Percentiles rank a stretch among this genome's conserved stretches.
Conservation (phyloP, 1,139 yeast genomes). For the Kurtzmaniella natalensis region DNA sequence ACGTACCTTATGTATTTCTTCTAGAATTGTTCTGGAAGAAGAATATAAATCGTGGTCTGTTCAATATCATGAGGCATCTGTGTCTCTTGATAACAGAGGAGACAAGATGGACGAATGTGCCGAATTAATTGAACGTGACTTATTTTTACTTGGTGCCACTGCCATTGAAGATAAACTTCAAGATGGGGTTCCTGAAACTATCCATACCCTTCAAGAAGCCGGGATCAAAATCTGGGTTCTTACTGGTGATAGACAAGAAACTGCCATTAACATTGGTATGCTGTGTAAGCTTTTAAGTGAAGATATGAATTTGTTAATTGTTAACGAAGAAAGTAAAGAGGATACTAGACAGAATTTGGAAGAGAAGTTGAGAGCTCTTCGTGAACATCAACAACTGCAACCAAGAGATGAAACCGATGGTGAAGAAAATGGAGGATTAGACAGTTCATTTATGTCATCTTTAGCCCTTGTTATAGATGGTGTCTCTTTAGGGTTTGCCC, state of each 20-base stretch:
- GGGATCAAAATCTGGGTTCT: slow-evolving; percentile 97
- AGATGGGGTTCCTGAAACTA: slow-evolving; percentile 98
- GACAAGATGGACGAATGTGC: slow-evolving; percentile 66
- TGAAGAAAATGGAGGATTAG: slow-evolving; percentile 50
- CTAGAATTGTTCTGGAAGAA: slow-evolving; percentile 70
- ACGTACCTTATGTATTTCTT: slow-evolving; percentile 90
- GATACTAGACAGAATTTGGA: slow-evolving; percentile 68
- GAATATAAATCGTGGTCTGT: slow-evolving; percentile 71
- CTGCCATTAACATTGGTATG: slow-evolving; percentile 99
- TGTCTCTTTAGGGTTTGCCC: slow-evolving; percentile 77
- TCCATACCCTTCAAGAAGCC: slow-evolving; percentile 89
- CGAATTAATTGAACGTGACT: slow-evolving; percentile 74
- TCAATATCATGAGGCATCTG: slow-evolving; percentile 72
- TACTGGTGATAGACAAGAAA: slow-evolving; percentile 98
- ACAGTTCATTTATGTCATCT: slow-evolving; percentile 35
- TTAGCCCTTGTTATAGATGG: slow-evolving; percentile 94
- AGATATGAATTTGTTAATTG: slow-evolving; percentile 88
- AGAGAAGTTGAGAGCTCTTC: slow-evolving; percentile 74
- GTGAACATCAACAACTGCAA: slow-evolving; percentile 49
- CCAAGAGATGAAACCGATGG: slow-evolving; percentile 45
- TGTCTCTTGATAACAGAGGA: slow-evolving; percentile 71
- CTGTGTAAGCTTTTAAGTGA: slow-evolving; percentile 90
- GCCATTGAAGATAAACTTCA: slow-evolving; percentile 98
- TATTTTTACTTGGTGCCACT: slow-evolving; percentile 89
- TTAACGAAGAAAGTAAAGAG: slow-evolving; percentile 79